Evolutionary conservation across 345 rosid species (phyloP).

Genomic region (Arabis alpina): DNA sequence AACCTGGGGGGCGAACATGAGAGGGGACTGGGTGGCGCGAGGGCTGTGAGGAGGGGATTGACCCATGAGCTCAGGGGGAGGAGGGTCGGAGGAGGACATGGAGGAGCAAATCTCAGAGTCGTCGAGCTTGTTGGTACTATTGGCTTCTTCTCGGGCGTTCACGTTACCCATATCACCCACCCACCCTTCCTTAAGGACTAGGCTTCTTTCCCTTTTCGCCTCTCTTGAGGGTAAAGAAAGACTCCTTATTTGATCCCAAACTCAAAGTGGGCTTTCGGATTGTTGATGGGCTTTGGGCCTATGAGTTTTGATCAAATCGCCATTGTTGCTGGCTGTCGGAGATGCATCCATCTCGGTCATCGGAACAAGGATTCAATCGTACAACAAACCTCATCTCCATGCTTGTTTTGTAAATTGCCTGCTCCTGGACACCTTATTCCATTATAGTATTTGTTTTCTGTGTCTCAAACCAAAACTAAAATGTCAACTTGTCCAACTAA

Average conservation of each 20-base stretch:
- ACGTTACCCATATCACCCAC: constrained; percentile 78
- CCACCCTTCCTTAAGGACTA: background rate
- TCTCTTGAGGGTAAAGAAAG: too few relatives aligned
- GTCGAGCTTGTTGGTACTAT: constrained; percentile 56
- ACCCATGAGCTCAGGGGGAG: constrained; percentile 66
- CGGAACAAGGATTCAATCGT: too few relatives aligned
- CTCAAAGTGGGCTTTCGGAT: too few relatives aligned
- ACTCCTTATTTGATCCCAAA: too few relatives aligned
- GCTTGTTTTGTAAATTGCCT: too few relatives aligned
- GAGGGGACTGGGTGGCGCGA: constrained; percentile 77
- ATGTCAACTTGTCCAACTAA: constrained; percentile 25
- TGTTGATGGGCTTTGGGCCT: too few relatives aligned
- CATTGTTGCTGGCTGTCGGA: too few relatives aligned
- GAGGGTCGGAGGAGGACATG: constrained; percentile 48
- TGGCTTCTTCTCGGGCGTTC: constrained; percentile 83
- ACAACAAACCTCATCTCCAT: too few relatives aligned
- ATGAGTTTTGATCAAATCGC: too few relatives aligned
- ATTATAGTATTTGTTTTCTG: background rate
- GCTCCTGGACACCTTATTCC: too few relatives aligned
- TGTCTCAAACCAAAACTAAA: background rate
- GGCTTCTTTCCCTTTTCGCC: background rate
- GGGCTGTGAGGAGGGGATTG: constrained; percentile 97
- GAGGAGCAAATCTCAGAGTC: constrained; percentile 55
- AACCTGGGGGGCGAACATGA: constrained; percentile 97
- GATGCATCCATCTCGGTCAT: too few relatives aligned